Base-by-base conservation (phyloP, 2,329 filamentous ascomycete genomes). In the Lecanosticta acicola region DNA sequence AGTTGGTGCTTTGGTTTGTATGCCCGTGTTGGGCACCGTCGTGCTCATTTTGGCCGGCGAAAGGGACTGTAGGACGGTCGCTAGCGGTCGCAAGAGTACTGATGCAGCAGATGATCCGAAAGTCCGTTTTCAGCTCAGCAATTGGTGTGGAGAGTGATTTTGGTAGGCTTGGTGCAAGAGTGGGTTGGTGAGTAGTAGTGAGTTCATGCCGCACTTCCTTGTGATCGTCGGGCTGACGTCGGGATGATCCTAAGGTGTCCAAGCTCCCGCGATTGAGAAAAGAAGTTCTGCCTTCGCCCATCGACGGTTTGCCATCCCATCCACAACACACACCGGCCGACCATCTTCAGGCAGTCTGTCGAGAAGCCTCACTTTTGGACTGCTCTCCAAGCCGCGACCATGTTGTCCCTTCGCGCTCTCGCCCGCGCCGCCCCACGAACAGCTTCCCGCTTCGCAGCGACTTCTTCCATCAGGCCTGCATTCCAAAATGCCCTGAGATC, bases 401-500 rank as follows among this genome's bases (percentile, higher is more conserved):
- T 24, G 37, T 13, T 39, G 20, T 39, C 37, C 17, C 59, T 73
- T 41, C 66, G 71, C 45, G 63, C 66, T 45, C 56, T 74, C 50
- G 66, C 70, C 49, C 71, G 72, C 51, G 64, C 66, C 29, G 66
- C 68, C 41, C 70, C 73, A 34, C 68, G 71, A 44, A 64, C 67
- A 13, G 56, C 65, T 41, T 61, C 67, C 44, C 70, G 70, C 47
- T 54, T 72, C 49, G 65, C 67, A 43, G 60, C 66, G 48, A 66
- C 66, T 53, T 62, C 65, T 38, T 48, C 62, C 18, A 63, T 67
- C 54, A 59, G 66, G 49, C 66, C 65, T 41, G 55, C 54, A 39
- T 52, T 52, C 49, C 48, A 38, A 24, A 43, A 46, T 19, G 45
- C 51, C 34, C 37, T 54, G 19, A 40, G 43, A 48, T 43, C 46